These are phyloP conservation scores for Orbilia oligospora DNA, from an alignment of 2,329 filamentous ascomycete species.

Conservation along the genomic window DNA sequence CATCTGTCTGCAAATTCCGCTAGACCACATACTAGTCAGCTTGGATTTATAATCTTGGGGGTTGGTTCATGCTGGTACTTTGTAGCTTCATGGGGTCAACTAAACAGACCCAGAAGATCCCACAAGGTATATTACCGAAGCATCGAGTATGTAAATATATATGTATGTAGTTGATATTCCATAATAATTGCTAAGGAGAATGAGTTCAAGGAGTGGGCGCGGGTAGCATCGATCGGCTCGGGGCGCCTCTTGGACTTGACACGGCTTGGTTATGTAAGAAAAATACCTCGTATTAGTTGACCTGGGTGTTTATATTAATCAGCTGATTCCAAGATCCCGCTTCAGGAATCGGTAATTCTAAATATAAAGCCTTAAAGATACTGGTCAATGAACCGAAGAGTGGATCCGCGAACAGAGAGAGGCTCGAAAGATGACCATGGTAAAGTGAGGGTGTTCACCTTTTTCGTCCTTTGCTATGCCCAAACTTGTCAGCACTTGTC, in stretches of 20 bases:
- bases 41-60: background rate
- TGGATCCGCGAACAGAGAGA: conserved; percentile 44
- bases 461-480: conserved; percentile 9
- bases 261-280: conserved; percentile 60
- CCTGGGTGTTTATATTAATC: conserved; percentile 61
- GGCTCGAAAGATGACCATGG: conserved; percentile 15
- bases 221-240: conserved; percentile 52
- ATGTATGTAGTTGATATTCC: background rate
- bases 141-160: too few species aligned
- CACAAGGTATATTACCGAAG: conserved; percentile 28
- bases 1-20: conserved; percentile 8
- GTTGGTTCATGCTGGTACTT: background rate
- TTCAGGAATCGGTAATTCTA: conserved; percentile 55
- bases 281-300: conserved; percentile 58
- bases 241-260: conserved; percentile 46
- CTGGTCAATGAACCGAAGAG: conserved; percentile 46
- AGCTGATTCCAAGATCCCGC: conserved; percentile 58
- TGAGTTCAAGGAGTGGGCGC: conserved; percentile 25
- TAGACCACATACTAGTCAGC: background rate
- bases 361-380: conserved; percentile 59
- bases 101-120: conserved; percentile 37
- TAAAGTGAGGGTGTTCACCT: conserved; percentile 29
- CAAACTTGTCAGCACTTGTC: conserved; percentile 33
- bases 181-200: conserved; percentile 2
- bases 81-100: conserved; percentile 7